phyloP scores from a whole-genome alignment of 345 rosid species.

The Populus euphratica region DNA sequence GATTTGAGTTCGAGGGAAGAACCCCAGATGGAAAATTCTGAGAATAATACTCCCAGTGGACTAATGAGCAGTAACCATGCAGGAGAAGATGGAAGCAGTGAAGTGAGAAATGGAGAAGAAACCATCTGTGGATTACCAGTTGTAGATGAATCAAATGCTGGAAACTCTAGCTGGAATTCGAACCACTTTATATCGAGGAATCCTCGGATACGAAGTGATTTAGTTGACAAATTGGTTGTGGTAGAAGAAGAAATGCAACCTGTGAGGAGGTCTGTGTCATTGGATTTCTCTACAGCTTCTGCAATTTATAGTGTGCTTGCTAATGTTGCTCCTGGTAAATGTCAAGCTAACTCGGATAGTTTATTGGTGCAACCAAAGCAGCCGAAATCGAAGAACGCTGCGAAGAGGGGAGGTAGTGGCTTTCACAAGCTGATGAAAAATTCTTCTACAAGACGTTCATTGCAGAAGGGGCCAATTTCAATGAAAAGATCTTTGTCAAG shows the following conservation, averaged over 20 bases:
- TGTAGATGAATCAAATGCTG: conserved; percentile 6
- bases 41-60: background rate
- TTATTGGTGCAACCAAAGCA: conserved; percentile 10
- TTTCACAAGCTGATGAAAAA: conserved; percentile 29
- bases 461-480: conserved; percentile 34
- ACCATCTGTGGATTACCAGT: background rate
- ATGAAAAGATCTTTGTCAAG: conserved; percentile 44
- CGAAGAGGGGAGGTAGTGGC: conserved; percentile 19
- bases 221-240: conserved; percentile 11
- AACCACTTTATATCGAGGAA: conserved; percentile 5
- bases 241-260: conserved; percentile 22
- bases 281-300: conserved; percentile 39
- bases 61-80: background rate
- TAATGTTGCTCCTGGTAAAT: conserved; percentile 7
- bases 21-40: conserved; percentile 16
- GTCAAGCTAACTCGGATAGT: background rate
- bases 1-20: conserved; percentile 23
- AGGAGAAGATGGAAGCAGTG: conserved; percentile 21
- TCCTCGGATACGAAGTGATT: conserved; percentile 28
- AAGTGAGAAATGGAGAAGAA: conserved; percentile 10
- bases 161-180: conserved; percentile 11
- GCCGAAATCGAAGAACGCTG: conserved; percentile 14
- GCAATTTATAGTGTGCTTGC: conserved; percentile 16
- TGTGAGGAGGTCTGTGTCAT: conserved; percentile 51
- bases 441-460: conserved; percentile 33